Base-by-base conservation (phyloP, 495 filamentous ascomycete genomes). In the Podospora pseudocomata region DNA sequence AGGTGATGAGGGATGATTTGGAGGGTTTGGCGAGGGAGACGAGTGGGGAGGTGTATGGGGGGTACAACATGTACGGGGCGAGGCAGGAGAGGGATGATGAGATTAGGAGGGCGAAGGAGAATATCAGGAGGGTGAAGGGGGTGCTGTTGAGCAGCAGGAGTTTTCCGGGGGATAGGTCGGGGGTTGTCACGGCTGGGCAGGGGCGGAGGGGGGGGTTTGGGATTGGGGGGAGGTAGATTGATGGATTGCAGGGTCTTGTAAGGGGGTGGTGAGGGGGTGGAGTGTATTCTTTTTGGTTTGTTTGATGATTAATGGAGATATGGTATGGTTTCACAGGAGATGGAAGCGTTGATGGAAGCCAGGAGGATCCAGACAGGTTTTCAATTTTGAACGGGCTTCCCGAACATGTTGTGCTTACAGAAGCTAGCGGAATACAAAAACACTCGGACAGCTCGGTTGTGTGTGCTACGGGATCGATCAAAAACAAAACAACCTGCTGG, bases 41-140 rank as follows among this genome's bases (percentile, higher is more conserved):
- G 34, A 60, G 65, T 44, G 39, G 39, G 39, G 39, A 49, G 39
- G 39, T 11, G 39, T 49, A 49, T 11, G 39, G 39, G n/a, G 72
- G 78, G 66, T 74, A 79, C 60, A 68, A 79, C 73, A 70, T 81
- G 64, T 80, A 78, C 60, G 81, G 75, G 18, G 60, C 34, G 73
- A 86, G 79, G 80, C 79, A 70, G 64, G 86, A 89, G 73, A 76
- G 78, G 3, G 85, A 93, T 53, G 94, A 97, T 75, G 90, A 89
- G 70, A 89, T 96, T 67, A 85, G 86, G 30, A 86, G 83, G 74
- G 86, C 96, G 18, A 94, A 90, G 79, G 85, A 89, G 26, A 92
- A 96, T 75, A 97, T 99, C 68, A 82, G 93, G 63, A 86, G 92
- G 70, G 88, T 98, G n/a, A 99, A 99, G 83, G 94, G 95, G 19